Percentiles rank a stretch among this genome's conserved stretches.
Conservation (phyloP, 2,329 filamentous ascomycete species). For the Talaromyces marneffei region DNA sequence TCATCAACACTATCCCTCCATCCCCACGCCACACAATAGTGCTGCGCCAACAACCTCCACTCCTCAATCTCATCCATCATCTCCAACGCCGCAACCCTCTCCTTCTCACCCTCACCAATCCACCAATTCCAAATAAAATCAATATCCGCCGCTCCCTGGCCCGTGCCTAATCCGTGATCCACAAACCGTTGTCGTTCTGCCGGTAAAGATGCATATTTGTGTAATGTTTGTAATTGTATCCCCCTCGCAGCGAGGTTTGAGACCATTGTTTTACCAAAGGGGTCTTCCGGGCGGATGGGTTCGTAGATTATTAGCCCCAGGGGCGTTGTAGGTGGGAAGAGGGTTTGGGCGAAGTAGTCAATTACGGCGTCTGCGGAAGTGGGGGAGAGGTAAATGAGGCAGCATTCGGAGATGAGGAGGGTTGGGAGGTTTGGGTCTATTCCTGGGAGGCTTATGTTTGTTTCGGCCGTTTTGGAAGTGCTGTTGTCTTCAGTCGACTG, state of each 20-base stretch:
- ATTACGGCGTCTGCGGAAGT: slow-evolving; percentile 60
- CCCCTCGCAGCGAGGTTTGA: slow-evolving; percentile 76
- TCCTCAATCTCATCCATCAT: slow-evolving; percentile 95
- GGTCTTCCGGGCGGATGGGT: slow-evolving; percentile 73
- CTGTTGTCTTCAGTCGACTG: slow-evolving; percentile 14
- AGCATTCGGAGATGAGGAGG: slow-evolving; percentile 88
- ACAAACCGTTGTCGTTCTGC: slow-evolving; percentile 64
- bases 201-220: slow-evolving; percentile 60
- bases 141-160: slow-evolving; percentile 55
- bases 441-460: slow-evolving; percentile 32
- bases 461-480: background rate
- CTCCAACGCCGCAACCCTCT: slow-evolving; percentile 71
- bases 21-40: slow-evolving; percentile 89
- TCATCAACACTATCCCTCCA: slow-evolving; percentile 52
- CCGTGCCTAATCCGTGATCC: slow-evolving; percentile 58
- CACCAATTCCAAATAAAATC: slow-evolving; percentile 71
- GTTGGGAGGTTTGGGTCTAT: slow-evolving; percentile 63
- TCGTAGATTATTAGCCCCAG: slow-evolving; percentile 75
- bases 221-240: slow-evolving; percentile 78
- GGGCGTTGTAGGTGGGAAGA: slow-evolving; percentile 41
- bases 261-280: slow-evolving; percentile 89
- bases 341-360: slow-evolving; percentile 55
- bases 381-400: slow-evolving; percentile 77
- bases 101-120: slow-evolving; percentile 65
- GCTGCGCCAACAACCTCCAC: slow-evolving; percentile 76